These are phyloP conservation scores for Dryas alaskensis DNA, from an alignment of 306 rosid genomes.

Conservation along the genomic window DNA sequence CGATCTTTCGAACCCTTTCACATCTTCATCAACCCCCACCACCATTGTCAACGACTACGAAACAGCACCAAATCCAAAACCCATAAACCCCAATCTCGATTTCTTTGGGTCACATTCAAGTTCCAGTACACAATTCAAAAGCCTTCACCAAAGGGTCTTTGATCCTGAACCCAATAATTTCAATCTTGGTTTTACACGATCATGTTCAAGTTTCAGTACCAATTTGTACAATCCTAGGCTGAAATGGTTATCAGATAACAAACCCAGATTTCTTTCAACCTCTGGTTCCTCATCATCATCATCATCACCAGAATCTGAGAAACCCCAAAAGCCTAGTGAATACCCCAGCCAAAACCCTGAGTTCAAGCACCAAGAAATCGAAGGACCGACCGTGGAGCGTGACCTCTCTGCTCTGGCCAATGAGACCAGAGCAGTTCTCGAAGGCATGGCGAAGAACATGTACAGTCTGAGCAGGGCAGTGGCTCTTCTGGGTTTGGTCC, in stretches of 20 bases:
- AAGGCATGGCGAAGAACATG: slow-evolving; percentile 54
- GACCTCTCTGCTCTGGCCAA: slow-evolving; percentile 60
- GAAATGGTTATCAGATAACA: neutral
- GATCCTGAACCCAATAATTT: neutral
- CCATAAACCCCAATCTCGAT: neutral
- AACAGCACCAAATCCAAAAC: neutral
- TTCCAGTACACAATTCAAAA: slow-evolving; percentile 13
- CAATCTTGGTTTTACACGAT: slow-evolving; percentile 2
- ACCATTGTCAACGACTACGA: slow-evolving; percentile 10
- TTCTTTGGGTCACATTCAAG: neutral
- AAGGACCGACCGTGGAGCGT: slow-evolving; percentile 91
- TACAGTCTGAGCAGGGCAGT: slow-evolving; percentile 51
- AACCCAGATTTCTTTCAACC: slow-evolving; percentile 46
- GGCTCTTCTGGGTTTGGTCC: slow-evolving; percentile 56
- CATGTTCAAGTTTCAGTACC: neutral
- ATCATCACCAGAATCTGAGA: slow-evolving; percentile 41
- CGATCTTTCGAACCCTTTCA: neutral
- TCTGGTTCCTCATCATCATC: slow-evolving; percentile 23
- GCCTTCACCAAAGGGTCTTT: neutral
- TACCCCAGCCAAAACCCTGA: slow-evolving; percentile 58
- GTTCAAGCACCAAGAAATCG: slow-evolving; percentile 92
- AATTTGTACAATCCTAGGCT: neutral
- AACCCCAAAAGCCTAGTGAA: slow-evolving; percentile 33
- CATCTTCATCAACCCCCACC: neutral
- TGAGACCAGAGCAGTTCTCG: slow-evolving; percentile 61